phyloP scores from a whole-genome alignment of 352 stramenopile species.

The Aphanomyces invadans region DNA sequence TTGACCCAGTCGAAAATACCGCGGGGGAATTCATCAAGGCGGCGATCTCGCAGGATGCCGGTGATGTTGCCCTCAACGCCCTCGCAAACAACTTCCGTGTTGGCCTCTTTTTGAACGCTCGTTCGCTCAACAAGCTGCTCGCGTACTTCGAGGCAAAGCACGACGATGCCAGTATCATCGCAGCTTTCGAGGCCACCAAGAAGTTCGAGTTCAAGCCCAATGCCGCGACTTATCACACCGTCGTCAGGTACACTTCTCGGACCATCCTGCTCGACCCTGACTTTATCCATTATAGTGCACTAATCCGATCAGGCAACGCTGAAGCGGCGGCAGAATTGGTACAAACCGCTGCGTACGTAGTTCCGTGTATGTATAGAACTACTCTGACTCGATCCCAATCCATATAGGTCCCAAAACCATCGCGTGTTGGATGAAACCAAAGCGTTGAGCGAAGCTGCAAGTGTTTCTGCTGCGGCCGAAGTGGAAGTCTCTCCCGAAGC shows the following conservation, averaged over 20 bases:
- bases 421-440: neutral
- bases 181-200: neutral
- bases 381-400: no score
- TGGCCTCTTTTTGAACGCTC: neutral
- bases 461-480: neutral
- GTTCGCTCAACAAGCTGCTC: slow-evolving; percentile 16
- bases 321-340: slow-evolving; percentile 1
- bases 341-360: slow-evolving; percentile 4
- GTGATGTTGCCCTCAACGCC: slow-evolving; percentile 13
- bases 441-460: neutral
- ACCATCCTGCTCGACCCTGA: neutral
- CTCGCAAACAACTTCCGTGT: slow-evolving; percentile 10
- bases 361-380: neutral
- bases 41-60: slow-evolving; percentile 3
- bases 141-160: slow-evolving; percentile 11
- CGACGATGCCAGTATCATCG: neutral
- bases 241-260: slow-evolving; percentile 6
- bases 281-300: neutral
- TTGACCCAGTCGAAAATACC: slow-evolving; percentile 10
- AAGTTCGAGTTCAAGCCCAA: slow-evolving; percentile 14
- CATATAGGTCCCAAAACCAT: neutral
- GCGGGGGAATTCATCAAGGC: slow-evolving; percentile 17
- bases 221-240: neutral
- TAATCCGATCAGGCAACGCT: slow-evolving; percentile 4
- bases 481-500: neutral